phyloP scores from a whole-genome alignment of 306 rosid genomes.

The Sophora flavescens region DNA sequence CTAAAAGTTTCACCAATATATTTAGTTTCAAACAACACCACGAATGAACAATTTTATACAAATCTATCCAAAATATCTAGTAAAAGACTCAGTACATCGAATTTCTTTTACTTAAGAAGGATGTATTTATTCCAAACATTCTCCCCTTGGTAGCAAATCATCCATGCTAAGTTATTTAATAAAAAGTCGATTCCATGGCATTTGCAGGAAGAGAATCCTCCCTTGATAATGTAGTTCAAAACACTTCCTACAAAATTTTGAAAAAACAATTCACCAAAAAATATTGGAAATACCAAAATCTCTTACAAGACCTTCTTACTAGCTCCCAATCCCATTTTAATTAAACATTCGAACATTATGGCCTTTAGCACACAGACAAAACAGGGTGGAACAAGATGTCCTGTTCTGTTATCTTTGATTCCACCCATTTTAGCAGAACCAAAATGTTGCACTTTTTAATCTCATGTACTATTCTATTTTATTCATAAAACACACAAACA shows the following conservation, averaged over 20 bases:
- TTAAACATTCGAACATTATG: neutral
- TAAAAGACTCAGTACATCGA: conserved; percentile 7
- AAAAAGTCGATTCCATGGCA: neutral
- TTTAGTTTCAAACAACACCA: conserved; percentile 1
- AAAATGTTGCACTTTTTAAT: too few relatives aligned
- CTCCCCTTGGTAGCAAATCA: conserved; percentile 23
- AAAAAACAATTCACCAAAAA: neutral
- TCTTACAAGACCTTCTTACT: conserved; percentile 28
- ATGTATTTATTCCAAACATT: neutral
- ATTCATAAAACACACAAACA: too few relatives aligned
- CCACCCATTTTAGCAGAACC: too few relatives aligned
- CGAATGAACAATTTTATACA: conserved; percentile 35
- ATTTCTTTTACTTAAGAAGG: conserved; percentile 19
- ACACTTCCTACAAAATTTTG: neutral
- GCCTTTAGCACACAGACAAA: neutral
- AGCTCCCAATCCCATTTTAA: conserved; percentile 20
- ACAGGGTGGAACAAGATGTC: too few relatives aligned
- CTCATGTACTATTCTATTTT: too few relatives aligned
- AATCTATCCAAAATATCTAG: conserved; percentile 30
- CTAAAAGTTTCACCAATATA: neutral
- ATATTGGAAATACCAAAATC: neutral
- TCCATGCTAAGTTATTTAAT: conserved; percentile 1
- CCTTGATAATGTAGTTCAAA: conserved; percentile 23
- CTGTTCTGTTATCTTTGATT: too few relatives aligned
- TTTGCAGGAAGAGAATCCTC: conserved; percentile 32